These are phyloP conservation scores for Begonia fuchsioides DNA, from an alignment of 306 rosid genomes.

Conservation along the genomic window DNA sequence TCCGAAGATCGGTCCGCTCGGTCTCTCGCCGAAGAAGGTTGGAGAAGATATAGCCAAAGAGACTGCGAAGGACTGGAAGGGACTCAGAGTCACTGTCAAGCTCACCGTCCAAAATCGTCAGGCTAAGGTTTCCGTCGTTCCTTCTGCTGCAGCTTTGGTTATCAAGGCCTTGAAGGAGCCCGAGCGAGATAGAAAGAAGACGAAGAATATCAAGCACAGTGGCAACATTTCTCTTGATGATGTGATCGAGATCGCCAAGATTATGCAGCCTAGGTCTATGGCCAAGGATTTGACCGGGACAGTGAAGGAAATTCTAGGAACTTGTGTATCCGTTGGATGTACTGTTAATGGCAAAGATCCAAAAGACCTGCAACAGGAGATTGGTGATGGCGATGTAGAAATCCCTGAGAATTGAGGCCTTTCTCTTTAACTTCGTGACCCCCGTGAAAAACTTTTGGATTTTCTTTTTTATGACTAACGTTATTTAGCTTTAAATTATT, in stretches of 20 bases:
- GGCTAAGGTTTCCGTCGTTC: slow-evolving; percentile 81
- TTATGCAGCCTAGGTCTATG: slow-evolving; percentile 68
- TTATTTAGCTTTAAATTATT: slow-evolving; percentile 6
- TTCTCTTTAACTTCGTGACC: not conserved
- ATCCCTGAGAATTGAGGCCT: slow-evolving; percentile 56
- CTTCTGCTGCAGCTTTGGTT: slow-evolving; percentile 85
- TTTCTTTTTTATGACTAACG: not conserved
- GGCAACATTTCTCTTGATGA: slow-evolving; percentile 78
- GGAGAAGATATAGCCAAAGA: slow-evolving; percentile 95
- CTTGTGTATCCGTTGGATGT: slow-evolving; percentile 86
- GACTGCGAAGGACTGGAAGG: slow-evolving; percentile 95
- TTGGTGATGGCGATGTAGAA: slow-evolving; percentile 64
- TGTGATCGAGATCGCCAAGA: slow-evolving; percentile 77
- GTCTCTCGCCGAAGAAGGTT: slow-evolving; percentile 84
- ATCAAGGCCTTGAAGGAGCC: slow-evolving; percentile 86
- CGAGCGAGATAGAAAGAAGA: slow-evolving; percentile 75
- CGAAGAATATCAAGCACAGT: slow-evolving; percentile 63
- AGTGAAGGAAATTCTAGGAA: slow-evolving; percentile 72
- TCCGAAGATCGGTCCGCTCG: slow-evolving; percentile 88
- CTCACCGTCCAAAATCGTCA: slow-evolving; percentile 92
- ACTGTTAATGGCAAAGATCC: slow-evolving; percentile 81
- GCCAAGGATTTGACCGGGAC: slow-evolving; percentile 67
- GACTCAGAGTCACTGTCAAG: slow-evolving; percentile 72
- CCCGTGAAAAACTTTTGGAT: slow-evolving; percentile 1
- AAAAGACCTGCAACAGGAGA: slow-evolving; percentile 78